Conservation (phyloP, 495 filamentous ascomycete genomes). For the Lophiotrema nucula region DNA sequence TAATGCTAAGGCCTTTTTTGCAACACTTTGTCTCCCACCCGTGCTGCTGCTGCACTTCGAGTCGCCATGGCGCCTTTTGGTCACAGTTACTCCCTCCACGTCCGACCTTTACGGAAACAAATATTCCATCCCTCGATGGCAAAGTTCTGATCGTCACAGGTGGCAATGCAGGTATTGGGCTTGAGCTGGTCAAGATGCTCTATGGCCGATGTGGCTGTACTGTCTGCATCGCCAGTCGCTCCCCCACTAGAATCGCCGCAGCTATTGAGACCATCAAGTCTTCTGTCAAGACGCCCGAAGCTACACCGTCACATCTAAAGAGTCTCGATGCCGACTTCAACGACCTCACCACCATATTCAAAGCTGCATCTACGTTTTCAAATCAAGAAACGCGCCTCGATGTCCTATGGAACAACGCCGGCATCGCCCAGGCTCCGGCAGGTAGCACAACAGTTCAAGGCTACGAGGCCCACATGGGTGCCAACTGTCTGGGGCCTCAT, state of each 20-base stretch:
- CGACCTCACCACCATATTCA: constrained; percentile 48
- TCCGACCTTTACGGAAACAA: constrained; percentile 18
- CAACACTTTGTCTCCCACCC: too few species aligned
- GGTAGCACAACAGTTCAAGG: constrained; percentile 42
- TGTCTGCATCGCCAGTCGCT: constrained; percentile 56
- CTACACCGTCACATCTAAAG: neutral
- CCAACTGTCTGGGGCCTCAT: constrained; percentile 23
- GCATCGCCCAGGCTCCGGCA: constrained; percentile 45
- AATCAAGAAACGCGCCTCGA: constrained; percentile 45
- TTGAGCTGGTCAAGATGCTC: constrained; percentile 48
- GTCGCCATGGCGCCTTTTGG: neutral
- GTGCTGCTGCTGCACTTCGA: too few species aligned
- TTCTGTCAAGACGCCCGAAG: neutral
- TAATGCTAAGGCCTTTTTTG: too few species aligned
- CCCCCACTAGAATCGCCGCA: constrained; percentile 36
- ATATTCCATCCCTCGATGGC: constrained; percentile 13
- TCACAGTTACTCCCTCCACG: constrained; percentile 22
- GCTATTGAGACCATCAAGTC: constrained; percentile 33
- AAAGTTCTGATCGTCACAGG: constrained; percentile 53
- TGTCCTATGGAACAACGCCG: constrained; percentile 53
- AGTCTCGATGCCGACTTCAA: constrained; percentile 41
- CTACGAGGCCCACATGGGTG: constrained; percentile 10
- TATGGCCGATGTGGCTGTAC: constrained; percentile 49
- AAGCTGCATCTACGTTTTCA: constrained; percentile 44
- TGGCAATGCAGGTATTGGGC: constrained; percentile 50